Evolutionary conservation across 805 yeast genomes (phyloP).

Genomic region (Lachancea kluyveri): DNA sequence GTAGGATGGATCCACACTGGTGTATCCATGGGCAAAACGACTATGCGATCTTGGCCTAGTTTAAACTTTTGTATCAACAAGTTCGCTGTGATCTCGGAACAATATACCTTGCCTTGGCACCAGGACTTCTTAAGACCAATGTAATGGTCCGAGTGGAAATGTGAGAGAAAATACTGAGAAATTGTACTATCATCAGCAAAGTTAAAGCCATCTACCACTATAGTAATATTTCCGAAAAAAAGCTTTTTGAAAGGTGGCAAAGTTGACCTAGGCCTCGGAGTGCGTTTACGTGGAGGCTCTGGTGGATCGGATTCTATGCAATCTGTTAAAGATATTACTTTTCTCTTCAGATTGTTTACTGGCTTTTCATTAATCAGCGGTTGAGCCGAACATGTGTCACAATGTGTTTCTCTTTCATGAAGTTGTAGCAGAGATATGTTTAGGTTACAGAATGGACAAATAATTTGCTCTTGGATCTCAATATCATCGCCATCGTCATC

Average conservation of each 20-base stretch:
- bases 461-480: neutral
- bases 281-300: conserved; percentile 30
- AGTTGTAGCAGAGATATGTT: conserved; percentile 35
- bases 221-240: conserved; percentile 20
- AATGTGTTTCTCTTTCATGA: conserved; percentile 45
- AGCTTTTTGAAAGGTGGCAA: conserved; percentile 14
- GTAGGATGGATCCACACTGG: conserved; percentile 36
- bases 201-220: conserved; percentile 64
- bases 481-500: conserved; percentile 5
- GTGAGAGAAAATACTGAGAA: conserved; percentile 57
- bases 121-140: conserved; percentile 78
- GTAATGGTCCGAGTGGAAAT: conserved; percentile 93
- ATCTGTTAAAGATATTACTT: no score
- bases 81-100: conserved; percentile 63
- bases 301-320: conserved; percentile 17
- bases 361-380: no score
- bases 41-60: conserved; percentile 40
- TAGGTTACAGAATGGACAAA: conserved; percentile 49
- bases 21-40: conserved; percentile 38
- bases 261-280: conserved; percentile 30
- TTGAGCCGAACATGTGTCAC: conserved; percentile 52
- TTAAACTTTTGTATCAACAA: conserved; percentile 50
- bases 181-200: conserved; percentile 38
- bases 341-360: no score
- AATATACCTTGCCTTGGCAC: conserved; percentile 65